These are phyloP conservation scores for Diddensiella transvaalensis DNA, from an alignment of 805 yeast genomes.

Conservation along the genomic window DNA sequence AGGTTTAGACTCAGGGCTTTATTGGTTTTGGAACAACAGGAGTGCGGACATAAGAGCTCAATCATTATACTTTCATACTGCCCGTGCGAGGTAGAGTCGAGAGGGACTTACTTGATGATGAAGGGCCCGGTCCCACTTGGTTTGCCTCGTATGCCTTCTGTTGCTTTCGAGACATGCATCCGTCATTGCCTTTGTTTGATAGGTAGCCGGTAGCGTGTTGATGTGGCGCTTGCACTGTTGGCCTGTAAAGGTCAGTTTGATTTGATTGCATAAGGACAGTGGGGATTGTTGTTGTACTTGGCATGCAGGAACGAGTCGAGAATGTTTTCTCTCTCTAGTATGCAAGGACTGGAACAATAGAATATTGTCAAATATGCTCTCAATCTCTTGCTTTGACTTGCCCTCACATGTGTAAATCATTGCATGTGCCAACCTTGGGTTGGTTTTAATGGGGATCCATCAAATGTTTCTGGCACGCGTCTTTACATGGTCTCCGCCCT, in stretches of 20 bases:
- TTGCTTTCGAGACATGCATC: neutral
- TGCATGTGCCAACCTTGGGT: no score
- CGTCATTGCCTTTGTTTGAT: neutral
- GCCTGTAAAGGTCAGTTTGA: neutral
- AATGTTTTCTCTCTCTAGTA: neutral
- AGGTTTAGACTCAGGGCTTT: no score
- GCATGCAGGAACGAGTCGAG: neutral
- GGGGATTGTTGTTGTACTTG: no score
- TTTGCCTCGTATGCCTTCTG: neutral
- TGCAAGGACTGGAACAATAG: neutral
- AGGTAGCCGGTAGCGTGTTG: neutral
- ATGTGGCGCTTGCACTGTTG: neutral
- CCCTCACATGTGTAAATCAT: neutral
- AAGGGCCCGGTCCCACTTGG: no score
- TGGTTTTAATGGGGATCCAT: no score
- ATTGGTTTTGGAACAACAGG: no score
- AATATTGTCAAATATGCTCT: no score
- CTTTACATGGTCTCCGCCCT: no score
- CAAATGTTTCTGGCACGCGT: neutral
- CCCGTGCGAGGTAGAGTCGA: no score
- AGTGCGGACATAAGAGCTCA: no score
- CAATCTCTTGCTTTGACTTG: neutral
- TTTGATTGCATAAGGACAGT: neutral
- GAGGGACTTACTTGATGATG: no score
- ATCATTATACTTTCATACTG: no score